A percentile compares a stretch with the other conserved stretches of the same genome.
Evolutionary conservation across 164 flowering plant genomes (phyloP).

Genomic region (Kingdonia uniflora): DNA sequence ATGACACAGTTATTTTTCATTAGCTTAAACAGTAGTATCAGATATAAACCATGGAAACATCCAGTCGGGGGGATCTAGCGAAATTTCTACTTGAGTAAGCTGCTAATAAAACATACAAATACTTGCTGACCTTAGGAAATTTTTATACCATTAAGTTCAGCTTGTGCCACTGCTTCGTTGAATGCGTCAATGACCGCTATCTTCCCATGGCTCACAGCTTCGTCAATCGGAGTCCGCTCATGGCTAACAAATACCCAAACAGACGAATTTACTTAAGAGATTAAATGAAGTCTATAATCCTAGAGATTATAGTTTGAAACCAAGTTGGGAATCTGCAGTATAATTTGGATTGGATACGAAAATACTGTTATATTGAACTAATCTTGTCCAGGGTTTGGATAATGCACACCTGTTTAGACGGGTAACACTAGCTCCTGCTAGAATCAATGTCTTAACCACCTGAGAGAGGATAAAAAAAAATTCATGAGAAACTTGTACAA

Average conservation of each 20-base stretch:
- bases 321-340: neutral
- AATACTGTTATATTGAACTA: neutral
- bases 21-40: too few species aligned
- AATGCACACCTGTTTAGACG: constrained; percentile 52
- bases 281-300: neutral
- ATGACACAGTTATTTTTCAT: too few species aligned
- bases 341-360: neutral
- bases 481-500: neutral
- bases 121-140: constrained; percentile 20
- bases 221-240: constrained; percentile 79
- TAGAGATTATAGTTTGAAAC: neutral
- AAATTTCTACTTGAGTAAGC: too few species aligned
- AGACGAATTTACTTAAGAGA: neutral
- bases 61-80: too few species aligned
- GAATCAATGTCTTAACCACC: constrained; percentile 63
- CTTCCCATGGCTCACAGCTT: constrained; percentile 62
- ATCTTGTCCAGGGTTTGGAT: neutral
- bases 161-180: constrained; percentile 42
- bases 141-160: constrained; percentile 38
- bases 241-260: constrained; percentile 34
- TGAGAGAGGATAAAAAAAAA: constrained; percentile 12
- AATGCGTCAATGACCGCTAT: constrained; percentile 69
- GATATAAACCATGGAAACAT: too few species aligned
- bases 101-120: too few species aligned
- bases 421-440: constrained; percentile 62